These are phyloP conservation scores for Amanita polypyramis DNA, from an alignment of 768 basidiomycete genomes.

Conservation along the genomic window DNA sequence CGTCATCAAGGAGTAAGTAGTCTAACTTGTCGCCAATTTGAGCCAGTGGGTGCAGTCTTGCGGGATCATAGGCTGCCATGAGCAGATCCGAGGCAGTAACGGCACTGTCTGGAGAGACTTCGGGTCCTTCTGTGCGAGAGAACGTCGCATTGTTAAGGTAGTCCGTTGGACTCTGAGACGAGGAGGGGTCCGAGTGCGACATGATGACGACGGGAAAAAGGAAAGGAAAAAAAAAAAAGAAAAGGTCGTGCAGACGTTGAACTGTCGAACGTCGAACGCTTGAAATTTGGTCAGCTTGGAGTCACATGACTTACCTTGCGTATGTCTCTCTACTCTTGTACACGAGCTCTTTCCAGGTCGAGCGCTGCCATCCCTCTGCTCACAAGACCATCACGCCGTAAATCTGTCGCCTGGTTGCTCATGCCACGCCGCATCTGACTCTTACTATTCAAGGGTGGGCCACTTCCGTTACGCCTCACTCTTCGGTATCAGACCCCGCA, in stretches of 20 bases:
- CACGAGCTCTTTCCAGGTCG: conserved; percentile 12
- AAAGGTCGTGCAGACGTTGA: too few species aligned
- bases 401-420: conserved; percentile 1
- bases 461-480: conserved; percentile 70
- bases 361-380: conserved; percentile 2
- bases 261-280: neutral
- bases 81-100: conserved; percentile 85
- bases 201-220: conserved; percentile 1
- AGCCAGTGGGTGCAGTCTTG: conserved; percentile 89
- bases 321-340: conserved; percentile 14
- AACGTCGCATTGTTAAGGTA: conserved; percentile 39
- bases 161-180: conserved; percentile 35
- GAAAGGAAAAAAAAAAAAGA: too few species aligned
- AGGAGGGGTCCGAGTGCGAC: conserved; percentile 18
- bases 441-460: conserved; percentile 51
- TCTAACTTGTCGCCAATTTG: conserved; percentile 89
- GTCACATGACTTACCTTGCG: conserved; percentile 2
- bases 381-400: conserved; percentile 5
- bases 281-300: neutral
- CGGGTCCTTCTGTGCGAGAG: conserved; percentile 27
- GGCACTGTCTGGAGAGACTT: conserved; percentile 38
- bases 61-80: conserved; percentile 80
- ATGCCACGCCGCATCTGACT: neutral
- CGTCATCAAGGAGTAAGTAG: conserved; percentile 92
- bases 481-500: conserved; percentile 74